These are phyloP conservation scores for Leccinum olivaceoglutinosum DNA, from an alignment of 1,284 basidiomycete genomes.

Conservation along the genomic window DNA sequence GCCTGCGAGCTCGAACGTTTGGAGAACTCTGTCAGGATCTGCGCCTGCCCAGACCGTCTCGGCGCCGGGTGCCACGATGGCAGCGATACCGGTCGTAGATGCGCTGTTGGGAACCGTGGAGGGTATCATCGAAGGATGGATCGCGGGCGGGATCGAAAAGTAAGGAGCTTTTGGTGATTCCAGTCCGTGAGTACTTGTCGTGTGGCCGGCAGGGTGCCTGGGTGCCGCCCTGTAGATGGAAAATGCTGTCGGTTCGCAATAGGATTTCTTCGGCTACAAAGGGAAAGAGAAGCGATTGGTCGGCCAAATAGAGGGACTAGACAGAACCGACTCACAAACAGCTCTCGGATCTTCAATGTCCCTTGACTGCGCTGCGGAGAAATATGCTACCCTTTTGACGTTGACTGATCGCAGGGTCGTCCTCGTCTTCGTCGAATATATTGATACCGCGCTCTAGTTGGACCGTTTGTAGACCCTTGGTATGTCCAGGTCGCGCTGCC, in stretches of 20 bases:
- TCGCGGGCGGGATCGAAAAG: constrained; percentile 71
- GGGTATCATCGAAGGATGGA: constrained; percentile 73
- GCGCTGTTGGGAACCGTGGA: constrained; percentile 37
- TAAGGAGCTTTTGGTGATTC: constrained; percentile 97
- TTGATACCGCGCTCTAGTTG: constrained; percentile 90
- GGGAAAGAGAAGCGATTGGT: not conserved
- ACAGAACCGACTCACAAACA: constrained; percentile 53
- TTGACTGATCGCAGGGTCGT: constrained; percentile 46
- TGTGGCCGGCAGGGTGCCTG: constrained; percentile 81
- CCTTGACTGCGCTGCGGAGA: constrained; percentile 88
- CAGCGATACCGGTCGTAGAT: constrained; percentile 1
- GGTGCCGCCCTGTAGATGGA: constrained; percentile 51
- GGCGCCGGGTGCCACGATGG: constrained; percentile 54
- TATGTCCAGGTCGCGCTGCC: constrained; percentile 94
- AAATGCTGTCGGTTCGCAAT: constrained; percentile 50
- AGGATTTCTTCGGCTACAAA: constrained; percentile 82
- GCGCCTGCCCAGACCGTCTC: constrained; percentile 69
- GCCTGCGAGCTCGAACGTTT: constrained; percentile 70
- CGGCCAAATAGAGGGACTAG: no score
- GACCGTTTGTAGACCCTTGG: constrained; percentile 92
- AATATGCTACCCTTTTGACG: constrained; percentile 65
- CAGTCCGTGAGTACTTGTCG: constrained; percentile 86
- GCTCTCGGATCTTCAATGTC: constrained; percentile 91
- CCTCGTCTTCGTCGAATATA: constrained; percentile 76
- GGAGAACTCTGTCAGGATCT: constrained; percentile 61